phyloP scores from a whole-genome alignment of 768 basidiomycete genomes.

The Sporobolomyces roseus region DNA sequence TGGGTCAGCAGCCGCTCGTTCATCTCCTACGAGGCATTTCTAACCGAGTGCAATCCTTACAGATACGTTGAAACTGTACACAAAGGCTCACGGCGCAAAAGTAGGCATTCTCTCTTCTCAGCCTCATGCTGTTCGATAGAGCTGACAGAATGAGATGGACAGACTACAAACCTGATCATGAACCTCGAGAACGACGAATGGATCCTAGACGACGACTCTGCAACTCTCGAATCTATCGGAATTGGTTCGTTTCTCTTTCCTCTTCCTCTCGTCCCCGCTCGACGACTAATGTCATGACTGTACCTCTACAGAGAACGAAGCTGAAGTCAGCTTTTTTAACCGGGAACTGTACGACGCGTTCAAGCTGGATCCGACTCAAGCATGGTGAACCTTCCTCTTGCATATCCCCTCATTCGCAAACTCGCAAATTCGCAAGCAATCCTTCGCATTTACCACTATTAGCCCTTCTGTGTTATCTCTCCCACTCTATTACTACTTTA shows the following conservation, averaged over 20 bases:
- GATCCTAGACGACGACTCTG: constrained; percentile 71
- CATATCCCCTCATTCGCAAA: not conserved
- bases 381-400: constrained; percentile 36
- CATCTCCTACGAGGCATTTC: not conserved
- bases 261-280: not conserved
- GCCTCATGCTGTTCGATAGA: not conserved
- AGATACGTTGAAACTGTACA: constrained; percentile 95
- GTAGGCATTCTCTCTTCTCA: constrained; percentile 49
- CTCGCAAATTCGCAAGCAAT: no score
- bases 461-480: no score
- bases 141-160: not conserved
- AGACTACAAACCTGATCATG: constrained; percentile 97
- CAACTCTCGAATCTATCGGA: constrained; percentile 64
- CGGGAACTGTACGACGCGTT: constrained; percentile 70
- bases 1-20: constrained; percentile 57
- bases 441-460: no score
- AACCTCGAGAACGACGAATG: constrained; percentile 88
- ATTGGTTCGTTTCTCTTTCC: constrained; percentile 59
- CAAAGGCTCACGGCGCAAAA: constrained; percentile 91
- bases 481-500: not conserved
- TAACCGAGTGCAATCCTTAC: not conserved
- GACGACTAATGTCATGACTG: not conserved
- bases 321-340: constrained; percentile 89
- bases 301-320: constrained; percentile 76
- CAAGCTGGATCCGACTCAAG: constrained; percentile 68